Evolutionary conservation across 129 eudicot species (phyloP).

Genomic region (Saussurea involucrata): DNA sequence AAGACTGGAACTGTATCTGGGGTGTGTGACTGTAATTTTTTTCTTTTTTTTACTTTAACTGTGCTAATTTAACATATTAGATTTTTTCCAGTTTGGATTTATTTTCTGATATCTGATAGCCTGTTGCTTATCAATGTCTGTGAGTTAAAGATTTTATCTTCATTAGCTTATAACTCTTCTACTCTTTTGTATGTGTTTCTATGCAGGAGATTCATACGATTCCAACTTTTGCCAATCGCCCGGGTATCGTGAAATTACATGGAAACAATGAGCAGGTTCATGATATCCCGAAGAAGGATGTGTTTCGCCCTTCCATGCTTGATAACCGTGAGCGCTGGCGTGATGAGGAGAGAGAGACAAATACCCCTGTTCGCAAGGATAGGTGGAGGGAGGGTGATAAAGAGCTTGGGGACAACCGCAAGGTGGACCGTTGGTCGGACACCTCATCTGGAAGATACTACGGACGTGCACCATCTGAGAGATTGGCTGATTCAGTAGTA

Average conservation of each 20-base stretch:
- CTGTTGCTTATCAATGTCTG: neutral
- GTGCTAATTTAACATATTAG: neutral
- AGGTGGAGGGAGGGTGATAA: slow-evolving; percentile 87
- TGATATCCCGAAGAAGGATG: slow-evolving; percentile 72
- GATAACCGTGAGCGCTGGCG: slow-evolving; percentile 93
- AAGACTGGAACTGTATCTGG: slow-evolving; percentile 62
- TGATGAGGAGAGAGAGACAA: slow-evolving; percentile 93
- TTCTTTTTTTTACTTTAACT: neutral
- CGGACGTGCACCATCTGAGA: slow-evolving; percentile 63
- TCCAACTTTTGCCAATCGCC: slow-evolving; percentile 36
- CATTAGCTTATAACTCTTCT: neutral
- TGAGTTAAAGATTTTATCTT: neutral
- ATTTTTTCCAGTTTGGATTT: neutral
- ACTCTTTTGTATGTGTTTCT: neutral
- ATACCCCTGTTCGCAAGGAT: slow-evolving; percentile 56
- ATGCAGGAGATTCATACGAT: slow-evolving; percentile 59
- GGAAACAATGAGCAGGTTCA: slow-evolving; percentile 42
- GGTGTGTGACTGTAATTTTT: slow-evolving; percentile 43
- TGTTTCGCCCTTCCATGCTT: slow-evolving; percentile 77
- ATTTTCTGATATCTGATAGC: neutral
- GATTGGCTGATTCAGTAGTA: slow-evolving; percentile 59
- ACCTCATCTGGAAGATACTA: slow-evolving; percentile 52
- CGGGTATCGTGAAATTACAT: slow-evolving; percentile 45
- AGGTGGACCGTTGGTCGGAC: slow-evolving; percentile 66
- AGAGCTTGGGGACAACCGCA: slow-evolving; percentile 61